phyloP scores from a whole-genome alignment of 225 moss, liverwort and hornwort species.

The Thuidium tamariscinum region DNA sequence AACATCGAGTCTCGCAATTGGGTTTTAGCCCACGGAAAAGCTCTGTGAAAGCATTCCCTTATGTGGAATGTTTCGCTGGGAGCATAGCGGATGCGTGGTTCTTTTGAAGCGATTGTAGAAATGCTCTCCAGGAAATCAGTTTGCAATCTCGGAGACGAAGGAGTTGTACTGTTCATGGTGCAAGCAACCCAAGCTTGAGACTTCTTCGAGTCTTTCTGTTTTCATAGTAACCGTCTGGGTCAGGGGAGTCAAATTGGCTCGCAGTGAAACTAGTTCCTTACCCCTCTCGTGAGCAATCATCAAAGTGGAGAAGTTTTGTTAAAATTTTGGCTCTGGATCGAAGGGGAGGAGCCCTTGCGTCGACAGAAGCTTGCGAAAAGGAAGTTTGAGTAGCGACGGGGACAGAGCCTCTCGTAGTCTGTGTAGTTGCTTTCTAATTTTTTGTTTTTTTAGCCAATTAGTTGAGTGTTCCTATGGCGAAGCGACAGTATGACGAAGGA shows the following conservation, averaged over 20 bases:
- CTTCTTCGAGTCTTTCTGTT: background rate
- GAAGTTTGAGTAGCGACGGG: background rate
- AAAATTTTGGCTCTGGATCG: background rate
- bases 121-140: background rate
- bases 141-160: background rate
- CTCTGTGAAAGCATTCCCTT: background rate
- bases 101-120: background rate
- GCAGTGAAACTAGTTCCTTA: background rate
- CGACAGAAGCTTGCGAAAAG: background rate
- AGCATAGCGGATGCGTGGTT: background rate
- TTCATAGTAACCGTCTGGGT: background rate
- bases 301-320: background rate
- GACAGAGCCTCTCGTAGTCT: background rate
- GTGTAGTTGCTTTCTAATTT: background rate
- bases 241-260: background rate
- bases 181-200: background rate
- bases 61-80: background rate
- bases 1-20: background rate
- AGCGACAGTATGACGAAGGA: slow-evolving; percentile 9
- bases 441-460: background rate
- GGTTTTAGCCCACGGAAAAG: background rate
- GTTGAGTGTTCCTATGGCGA: slow-evolving; percentile 18
- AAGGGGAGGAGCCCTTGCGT: background rate
- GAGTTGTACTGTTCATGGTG: background rate
- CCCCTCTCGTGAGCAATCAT: background rate